Percentiles rank a stretch among this genome's conserved stretches.
phyloP scores from a whole-genome alignment of 202 grass and related monocot species.

The Eragrostis tef region DNA sequence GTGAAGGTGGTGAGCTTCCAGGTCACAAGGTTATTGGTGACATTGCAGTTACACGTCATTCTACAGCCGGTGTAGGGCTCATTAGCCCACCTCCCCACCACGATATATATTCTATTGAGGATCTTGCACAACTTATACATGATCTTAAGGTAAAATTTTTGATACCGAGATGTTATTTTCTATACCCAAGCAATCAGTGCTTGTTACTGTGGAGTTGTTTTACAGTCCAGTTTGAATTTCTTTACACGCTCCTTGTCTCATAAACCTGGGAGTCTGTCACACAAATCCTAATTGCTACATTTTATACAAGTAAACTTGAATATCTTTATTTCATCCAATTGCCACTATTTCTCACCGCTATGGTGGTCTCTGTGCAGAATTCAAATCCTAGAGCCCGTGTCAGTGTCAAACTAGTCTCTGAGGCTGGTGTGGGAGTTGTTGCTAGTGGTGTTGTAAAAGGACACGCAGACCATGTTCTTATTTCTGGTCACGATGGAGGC shows the following conservation, averaged over 20 bases:
- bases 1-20: conserved; percentile 98
- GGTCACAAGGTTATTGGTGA: conserved; percentile 98
- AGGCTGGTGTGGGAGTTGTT: conserved; percentile 93
- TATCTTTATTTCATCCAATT: conserved; percentile 14
- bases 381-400: conserved; percentile 86
- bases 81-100: conserved; percentile 98
- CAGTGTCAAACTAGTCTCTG: conserved; percentile 93
- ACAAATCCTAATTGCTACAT: not conserved
- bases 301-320: conserved; percentile 30
- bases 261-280: not conserved
- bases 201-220: conserved; percentile 18
- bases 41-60: conserved; percentile 94
- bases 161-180: conserved; percentile 20
- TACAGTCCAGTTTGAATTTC: conserved; percentile 21
- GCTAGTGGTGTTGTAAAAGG: conserved; percentile 98
- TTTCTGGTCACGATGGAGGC: conserved; percentile 95
- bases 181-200: conserved; percentile 9
- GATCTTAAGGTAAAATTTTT: conserved; percentile 84
- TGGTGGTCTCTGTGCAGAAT: conserved; percentile 65
- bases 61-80: conserved; percentile 95
- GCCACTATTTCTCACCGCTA: conserved; percentile 34
- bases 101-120: conserved; percentile 99
- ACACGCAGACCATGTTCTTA: conserved; percentile 93
- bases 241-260: not conserved
- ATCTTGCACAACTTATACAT: conserved; percentile 94